These are phyloP conservation scores for Phytophthora foliorum DNA, from an alignment of 352 stramenopile genomes.

Conservation along the genomic window DNA sequence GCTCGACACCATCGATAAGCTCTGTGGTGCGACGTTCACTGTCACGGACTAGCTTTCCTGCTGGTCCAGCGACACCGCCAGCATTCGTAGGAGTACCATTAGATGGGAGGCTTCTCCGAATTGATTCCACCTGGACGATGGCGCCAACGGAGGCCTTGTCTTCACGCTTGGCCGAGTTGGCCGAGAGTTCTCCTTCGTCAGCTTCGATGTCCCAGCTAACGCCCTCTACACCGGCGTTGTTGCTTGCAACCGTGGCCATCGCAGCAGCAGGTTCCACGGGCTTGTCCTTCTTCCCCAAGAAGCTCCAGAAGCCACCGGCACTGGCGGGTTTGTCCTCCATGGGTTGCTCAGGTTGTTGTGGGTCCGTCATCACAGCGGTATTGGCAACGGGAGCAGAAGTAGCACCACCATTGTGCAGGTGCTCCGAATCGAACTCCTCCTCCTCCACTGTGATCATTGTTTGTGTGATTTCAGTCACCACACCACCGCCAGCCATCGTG, in stretches of 20 bases:
- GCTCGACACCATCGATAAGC: slow-evolving; percentile 40
- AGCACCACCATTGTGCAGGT: neutral
- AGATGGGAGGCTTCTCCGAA: slow-evolving; percentile 19
- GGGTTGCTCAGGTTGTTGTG: slow-evolving; percentile 7
- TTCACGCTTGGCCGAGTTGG: neutral
- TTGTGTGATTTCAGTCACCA: slow-evolving; percentile 21
- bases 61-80: neutral
- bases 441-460: slow-evolving; percentile 25
- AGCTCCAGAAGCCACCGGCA: slow-evolving; percentile 25
- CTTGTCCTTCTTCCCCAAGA: slow-evolving; percentile 31
- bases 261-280: neutral
- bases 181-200: too few relatives aligned
- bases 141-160: neutral
- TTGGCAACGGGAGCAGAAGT: slow-evolving; percentile 3
- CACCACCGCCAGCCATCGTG: neutral
- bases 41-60: slow-evolving; percentile 27
- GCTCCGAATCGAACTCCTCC: slow-evolving; percentile 12
- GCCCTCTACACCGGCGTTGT: neutral
- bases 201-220: slow-evolving; percentile 12
- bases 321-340: slow-evolving; percentile 8
- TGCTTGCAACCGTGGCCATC: neutral
- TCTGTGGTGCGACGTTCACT: slow-evolving; percentile 46
- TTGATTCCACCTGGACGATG: slow-evolving; percentile 14
- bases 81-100: slow-evolving; percentile 6
- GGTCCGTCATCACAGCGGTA: neutral